A percentile compares a stretch with the other conserved stretches of the same genome.
phyloP scores from a whole-genome alignment of 1,284 basidiomycete genomes.

The Tilletia walkeri region DNA sequence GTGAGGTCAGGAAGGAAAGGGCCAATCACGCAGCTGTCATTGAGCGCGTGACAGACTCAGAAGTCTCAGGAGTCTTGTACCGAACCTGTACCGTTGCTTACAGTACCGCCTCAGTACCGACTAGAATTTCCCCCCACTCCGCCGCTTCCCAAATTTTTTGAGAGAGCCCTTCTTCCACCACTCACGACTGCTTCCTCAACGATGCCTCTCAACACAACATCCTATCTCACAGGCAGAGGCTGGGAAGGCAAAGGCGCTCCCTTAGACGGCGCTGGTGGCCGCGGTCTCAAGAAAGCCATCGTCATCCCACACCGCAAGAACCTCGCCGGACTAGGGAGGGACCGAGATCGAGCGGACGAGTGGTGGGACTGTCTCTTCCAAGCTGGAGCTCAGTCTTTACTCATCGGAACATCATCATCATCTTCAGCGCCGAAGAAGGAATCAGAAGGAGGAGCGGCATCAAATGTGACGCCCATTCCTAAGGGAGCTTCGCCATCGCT shows the following conservation, averaged over 20 bases:
- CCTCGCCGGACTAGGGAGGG: conserved; percentile 50
- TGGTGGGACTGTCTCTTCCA: conserved; percentile 56
- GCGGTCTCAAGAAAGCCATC: conserved; percentile 52
- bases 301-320: conserved; percentile 49
- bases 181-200: neutral
- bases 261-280: conserved; percentile 45
- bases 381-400: conserved; percentile 20
- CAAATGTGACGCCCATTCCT: neutral
- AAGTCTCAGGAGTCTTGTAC: too few relatives aligned
- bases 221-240: conserved; percentile 45
- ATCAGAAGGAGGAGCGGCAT: neutral
- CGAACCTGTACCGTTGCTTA: too few relatives aligned
- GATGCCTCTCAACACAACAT: conserved; percentile 50
- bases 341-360: conserved; percentile 51
- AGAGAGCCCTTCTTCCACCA: too few relatives aligned
- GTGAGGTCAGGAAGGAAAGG: too few relatives aligned
- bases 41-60: too few relatives aligned
- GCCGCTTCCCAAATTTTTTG: too few relatives aligned
- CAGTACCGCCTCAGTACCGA: too few relatives aligned
- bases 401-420: conserved; percentile 42
- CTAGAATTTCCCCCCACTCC: too few relatives aligned
- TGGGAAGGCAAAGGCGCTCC: conserved; percentile 52
- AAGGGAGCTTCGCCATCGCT: conserved; percentile 34
- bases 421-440: conserved; percentile 30
- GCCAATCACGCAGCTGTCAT: too few relatives aligned